phyloP scores from a whole-genome alignment of 371 early-diverging fungal genomes.

The Capillidium heterosporum region DNA sequence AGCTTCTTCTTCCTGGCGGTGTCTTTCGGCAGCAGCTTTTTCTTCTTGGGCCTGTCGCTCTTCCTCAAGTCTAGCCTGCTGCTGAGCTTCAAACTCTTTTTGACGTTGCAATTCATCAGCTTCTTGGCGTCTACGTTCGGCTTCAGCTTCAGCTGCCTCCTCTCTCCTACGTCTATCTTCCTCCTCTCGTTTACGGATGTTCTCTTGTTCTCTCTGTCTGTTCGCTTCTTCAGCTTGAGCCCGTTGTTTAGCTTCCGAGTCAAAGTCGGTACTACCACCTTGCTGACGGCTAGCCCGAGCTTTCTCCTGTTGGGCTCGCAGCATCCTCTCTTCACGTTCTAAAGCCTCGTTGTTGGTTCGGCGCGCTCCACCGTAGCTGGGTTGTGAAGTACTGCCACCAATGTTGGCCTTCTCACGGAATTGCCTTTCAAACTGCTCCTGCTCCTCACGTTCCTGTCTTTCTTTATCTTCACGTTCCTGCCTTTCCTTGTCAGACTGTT shows the following conservation, averaged over 20 bases:
- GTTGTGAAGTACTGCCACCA: not conserved
- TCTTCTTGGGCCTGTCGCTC: slow-evolving; percentile 10
- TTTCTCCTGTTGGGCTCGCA: not conserved
- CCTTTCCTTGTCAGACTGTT: not conserved
- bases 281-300: not conserved
- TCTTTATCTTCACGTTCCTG: slow-evolving; percentile 1
- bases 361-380: not conserved
- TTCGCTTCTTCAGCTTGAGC: slow-evolving; percentile 7
- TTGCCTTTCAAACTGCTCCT: not conserved
- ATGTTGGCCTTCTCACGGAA: slow-evolving; percentile 7
- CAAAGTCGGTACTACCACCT: not conserved
- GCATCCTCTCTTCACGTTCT: not conserved
- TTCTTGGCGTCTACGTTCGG: not conserved
- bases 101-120: slow-evolving; percentile 10
- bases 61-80: not conserved
- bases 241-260: not conserved
- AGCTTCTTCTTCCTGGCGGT: not conserved
- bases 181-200: slow-evolving; percentile 8
- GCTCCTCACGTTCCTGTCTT: not conserved
- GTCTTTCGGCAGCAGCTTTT: slow-evolving; percentile 7
- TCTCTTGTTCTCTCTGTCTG: slow-evolving; percentile 6
- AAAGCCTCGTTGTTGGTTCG: no score
- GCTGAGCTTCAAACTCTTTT: slow-evolving; percentile 2
- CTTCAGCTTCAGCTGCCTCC: not conserved
- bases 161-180: not conserved